A percentile compares a stretch with the other conserved stretches of the same genome.
phyloP scores from a whole-genome alignment of 345 rosid species.

The Rhizophora apiculata region DNA sequence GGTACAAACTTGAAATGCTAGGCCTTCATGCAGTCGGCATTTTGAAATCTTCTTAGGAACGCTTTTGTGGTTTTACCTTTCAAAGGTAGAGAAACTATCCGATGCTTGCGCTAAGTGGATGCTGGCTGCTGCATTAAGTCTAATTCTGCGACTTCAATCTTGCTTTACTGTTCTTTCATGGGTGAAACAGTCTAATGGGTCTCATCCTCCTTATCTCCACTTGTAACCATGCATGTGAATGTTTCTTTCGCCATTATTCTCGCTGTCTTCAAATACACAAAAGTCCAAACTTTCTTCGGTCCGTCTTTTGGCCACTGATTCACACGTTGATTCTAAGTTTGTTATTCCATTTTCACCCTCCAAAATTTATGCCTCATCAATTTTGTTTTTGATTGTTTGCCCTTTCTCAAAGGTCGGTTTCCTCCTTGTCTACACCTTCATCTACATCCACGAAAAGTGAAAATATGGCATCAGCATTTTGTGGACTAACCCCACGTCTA shows the following conservation, averaged over 20 bases:
- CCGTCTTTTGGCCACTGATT: constrained; percentile 9
- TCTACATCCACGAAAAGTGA: constrained; percentile 6
- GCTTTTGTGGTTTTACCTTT: neutral
- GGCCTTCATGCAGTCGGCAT: neutral
- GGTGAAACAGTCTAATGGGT: constrained; percentile 15
- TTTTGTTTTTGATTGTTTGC: constrained; percentile 14
- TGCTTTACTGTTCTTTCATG: neutral
- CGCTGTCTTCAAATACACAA: constrained; percentile 42
- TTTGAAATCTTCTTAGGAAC: constrained; percentile 3
- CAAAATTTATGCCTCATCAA: constrained; percentile 5
- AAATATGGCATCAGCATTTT: constrained; percentile 4
- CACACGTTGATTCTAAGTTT: neutral
- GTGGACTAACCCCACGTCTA: neutral
- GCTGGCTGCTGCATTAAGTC: constrained; percentile 6
- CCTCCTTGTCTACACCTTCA: neutral
- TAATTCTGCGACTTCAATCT: neutral
- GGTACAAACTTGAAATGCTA: neutral
- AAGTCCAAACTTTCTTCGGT: constrained; percentile 38
- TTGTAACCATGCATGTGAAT: constrained; percentile 46
- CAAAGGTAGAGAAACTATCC: constrained; percentile 1
- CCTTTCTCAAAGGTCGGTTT: neutral
- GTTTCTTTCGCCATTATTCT: constrained; percentile 27
- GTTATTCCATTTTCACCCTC: neutral
- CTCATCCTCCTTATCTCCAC: constrained; percentile 30
- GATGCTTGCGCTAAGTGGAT: constrained; percentile 18